Percentiles rank a stretch among this genome's conserved stretches.
phyloP scores from a whole-genome alignment of 2,329 filamentous ascomycete genomes.

The Fusarium newnesense region DNA sequence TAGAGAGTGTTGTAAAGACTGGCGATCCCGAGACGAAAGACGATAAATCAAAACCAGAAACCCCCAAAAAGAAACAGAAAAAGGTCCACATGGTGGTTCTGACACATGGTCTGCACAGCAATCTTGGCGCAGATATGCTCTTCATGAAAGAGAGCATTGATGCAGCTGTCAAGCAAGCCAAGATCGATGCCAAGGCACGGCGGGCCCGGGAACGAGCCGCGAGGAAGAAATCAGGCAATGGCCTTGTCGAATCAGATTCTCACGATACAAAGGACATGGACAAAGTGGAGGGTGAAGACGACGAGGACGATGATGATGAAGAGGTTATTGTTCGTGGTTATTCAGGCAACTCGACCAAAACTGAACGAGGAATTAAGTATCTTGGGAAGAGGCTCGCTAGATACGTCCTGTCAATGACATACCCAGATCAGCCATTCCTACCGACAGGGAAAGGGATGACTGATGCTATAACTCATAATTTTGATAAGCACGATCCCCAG shows the following conservation, averaged over 20 bases:
- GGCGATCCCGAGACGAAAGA: conserved; percentile 45
- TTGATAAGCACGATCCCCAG: conserved; percentile 57
- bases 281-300: conserved; percentile 56
- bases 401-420: conserved; percentile 89
- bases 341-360: conserved; percentile 87
- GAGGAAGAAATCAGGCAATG: conserved; percentile 13
- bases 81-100: conserved; percentile 91
- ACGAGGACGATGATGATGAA: conserved; percentile 72
- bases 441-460: conserved; percentile 67
- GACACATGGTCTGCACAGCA: conserved; percentile 95
- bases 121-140: conserved; percentile 94
- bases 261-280: conserved; percentile 40
- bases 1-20: conserved; percentile 49
- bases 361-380: conserved; percentile 96
- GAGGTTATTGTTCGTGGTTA: conserved; percentile 92
- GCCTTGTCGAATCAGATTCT: conserved; percentile 17
- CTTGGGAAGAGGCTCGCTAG: conserved; percentile 93
- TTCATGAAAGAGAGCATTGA: conserved; percentile 98
- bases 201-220: conserved; percentile 61
- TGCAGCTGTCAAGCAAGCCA: conserved; percentile 78
- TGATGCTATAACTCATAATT: conserved; percentile 54
- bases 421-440: conserved; percentile 90
- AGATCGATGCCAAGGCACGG: conserved; percentile 72
- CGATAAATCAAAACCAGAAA: conserved; percentile 27
- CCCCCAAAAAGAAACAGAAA: conserved; percentile 73